Evolutionary conservation across 805 yeast species (phyloP), one percentile per base, ranked within the genome.

Genomic region (Hanseniaspora osmophila): DNA sequence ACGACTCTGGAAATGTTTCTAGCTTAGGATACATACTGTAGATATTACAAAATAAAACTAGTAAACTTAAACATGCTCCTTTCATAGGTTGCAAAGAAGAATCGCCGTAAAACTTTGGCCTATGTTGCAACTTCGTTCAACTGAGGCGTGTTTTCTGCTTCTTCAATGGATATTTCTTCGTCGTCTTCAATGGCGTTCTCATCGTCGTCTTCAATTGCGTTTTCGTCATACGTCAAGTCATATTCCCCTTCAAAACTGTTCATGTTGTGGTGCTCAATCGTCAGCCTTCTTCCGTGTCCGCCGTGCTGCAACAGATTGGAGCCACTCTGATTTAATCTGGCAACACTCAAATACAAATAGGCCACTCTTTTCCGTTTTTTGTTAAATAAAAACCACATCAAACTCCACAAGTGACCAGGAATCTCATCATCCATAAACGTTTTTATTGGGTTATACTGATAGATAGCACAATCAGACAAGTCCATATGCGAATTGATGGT

Each of bases 361-460:
- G 94, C 86, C 2, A 92, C 97, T 51, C 97, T 75, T 65, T 90
- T 90, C 65, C 83, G 76, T 57, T 84, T 82, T 64, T 86, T 90
- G 66, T 87, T 92, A 65, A 83, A 87, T 40, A 90, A 77, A 61
- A 92, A 92, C 81, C 94, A 90, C 73, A 85, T 84, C 58, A 80
- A 54, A 37, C 64, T 62, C 71, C 71, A 67, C n/a, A 67, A 55
- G 45, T 61, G 59, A 3, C 66, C 67, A 10, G 64, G 66, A 45
- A 62, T 66, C 49, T 59, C 66, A 12, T 38, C 41, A 44, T 65
- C 68, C 40, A 63, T 52, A 48, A 65, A 60, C 4, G 62, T 58
- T 46, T 54, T 55, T 2, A 57, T 54, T 18, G 68, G 69, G 47
- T 73, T 75, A 52, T 78, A 77, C 54, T 77, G 81, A 53, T 76